Base-by-base conservation (phyloP, 208 protist genomes). In the Tritrichomonas musculus region DNA sequence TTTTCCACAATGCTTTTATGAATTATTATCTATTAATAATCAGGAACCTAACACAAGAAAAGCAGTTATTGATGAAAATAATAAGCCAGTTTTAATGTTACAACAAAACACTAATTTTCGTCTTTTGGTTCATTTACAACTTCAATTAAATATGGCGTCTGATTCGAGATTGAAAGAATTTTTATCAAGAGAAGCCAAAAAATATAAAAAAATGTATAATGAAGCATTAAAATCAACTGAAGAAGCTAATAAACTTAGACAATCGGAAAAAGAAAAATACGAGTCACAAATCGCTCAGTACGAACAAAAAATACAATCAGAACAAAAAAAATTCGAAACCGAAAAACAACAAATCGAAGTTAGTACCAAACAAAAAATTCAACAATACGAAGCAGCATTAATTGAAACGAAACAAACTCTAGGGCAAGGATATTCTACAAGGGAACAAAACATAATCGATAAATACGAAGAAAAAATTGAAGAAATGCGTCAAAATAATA, bases 1-100 rank as follows among this genome's bases (percentile, higher is more conserved):
- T 69, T 69, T 69, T n/a, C 64, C 64, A 69, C 64, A n/a, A 33
- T 69, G 64, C 64, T 69, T 69, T 69, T n/a, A 69, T 69, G 64
- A 69, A n/a, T n/a, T 69, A 3, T 69, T 69, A n/a, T 8, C 11
- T 33, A 69, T 69, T 8, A 69, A 17, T 69, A 69, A 69, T 8
- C 11, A 69, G 30, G 64, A 69, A 69, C 5, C 11, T n/a, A n/a
- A 69, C 11, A 69, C 64, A n/a, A 69, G 64, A 69, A 69, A 69
- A 69, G 64, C 27, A 33, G 22, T 69, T 69, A 69, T 69, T 69
- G 64, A 69, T n/a, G 64, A 69, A 69, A 17, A n/a, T 8, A 69
- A 69, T n/a, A n/a, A 5, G 30, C 64, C 64, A 8, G 27, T n/a
- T 69, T n/a, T 69, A 33, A 69, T 69, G 64, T n/a, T 69, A n/a